Base-by-base conservation (phyloP, 2,329 filamentous ascomycete genomes). In the Colletotrichum viniferum region DNA sequence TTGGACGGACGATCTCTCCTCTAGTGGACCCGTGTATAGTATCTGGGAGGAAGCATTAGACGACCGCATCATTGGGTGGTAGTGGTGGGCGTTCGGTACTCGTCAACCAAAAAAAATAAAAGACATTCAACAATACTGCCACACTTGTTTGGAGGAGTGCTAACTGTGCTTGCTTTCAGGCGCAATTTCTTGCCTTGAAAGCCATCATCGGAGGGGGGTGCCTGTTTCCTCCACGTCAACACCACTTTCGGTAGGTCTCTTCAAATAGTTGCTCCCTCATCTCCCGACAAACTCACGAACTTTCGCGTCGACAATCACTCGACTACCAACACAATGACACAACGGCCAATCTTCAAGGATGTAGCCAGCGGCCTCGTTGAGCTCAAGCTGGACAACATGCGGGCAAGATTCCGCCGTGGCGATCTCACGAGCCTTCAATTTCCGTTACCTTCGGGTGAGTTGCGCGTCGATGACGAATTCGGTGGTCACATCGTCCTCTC, bases 1-100 rank as follows among this genome's bases (percentile, higher is more conserved):
- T 84, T 84, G 83, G 84, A 86, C 84, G 84, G 85, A 87, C 84
- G 84, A 88, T 89, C 87, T 88, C 88, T 88, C 86, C 87, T 88
- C 88, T 84, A 82, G 85, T 86, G 83, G 85, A 83, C 81, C 83
- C 84, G 81, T 90, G 87, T 89, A 90, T 85, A 88, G 84, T 89
- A 89, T 83, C 84, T 81, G 83, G 43, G 83, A 80, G 83, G 84
- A 84, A 85, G 84, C 84, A 86, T 86, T 87, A 87, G 86, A 75
- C 67, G 69, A 87, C 85, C 82, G 83, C 74, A 69, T 76, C 70
- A 70, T 48, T 58, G 71, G 60, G 58, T 69, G 71, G 56, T 69
- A 64, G 56, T 69, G 48, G 71, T 70, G 71, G 74, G 74, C 74
- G 71, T 76, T 76, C 66, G 71, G 66, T 75, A 64, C 26, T 48